phyloP scores from a whole-genome alignment of 2,329 filamentous ascomycete species.

The Colletotrichum echinochloae region DNA sequence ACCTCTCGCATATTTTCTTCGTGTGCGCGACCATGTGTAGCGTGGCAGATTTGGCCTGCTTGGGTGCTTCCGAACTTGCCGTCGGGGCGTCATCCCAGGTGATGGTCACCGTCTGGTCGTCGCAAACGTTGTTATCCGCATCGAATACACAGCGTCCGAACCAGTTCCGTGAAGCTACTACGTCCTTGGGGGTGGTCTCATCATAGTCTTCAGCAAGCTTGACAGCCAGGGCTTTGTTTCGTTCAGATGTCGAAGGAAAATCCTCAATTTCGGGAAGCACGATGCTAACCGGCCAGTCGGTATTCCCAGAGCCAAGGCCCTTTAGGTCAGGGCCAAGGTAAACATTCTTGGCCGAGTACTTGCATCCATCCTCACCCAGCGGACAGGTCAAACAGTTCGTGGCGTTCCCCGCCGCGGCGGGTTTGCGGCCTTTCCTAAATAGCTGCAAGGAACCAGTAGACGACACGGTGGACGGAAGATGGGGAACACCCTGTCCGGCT shows the following conservation, averaged over 20 bases:
- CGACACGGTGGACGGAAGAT: constrained; percentile 80
- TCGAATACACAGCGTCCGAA: constrained; percentile 98
- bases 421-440: constrained; percentile 83
- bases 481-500: constrained; percentile 62
- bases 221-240: constrained; percentile 55
- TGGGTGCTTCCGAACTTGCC: constrained; percentile 32
- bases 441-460: constrained; percentile 83
- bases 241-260: constrained; percentile 59
- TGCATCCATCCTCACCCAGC: constrained; percentile 76
- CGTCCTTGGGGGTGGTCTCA: constrained; percentile 57
- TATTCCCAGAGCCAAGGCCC: constrained; percentile 74
- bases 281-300: constrained; percentile 85
- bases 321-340: constrained; percentile 76
- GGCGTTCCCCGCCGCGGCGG: constrained; percentile 75
- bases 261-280: constrained; percentile 95
- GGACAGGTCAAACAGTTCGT: constrained; percentile 91
- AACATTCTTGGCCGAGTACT: constrained; percentile 86
- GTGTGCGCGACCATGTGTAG: constrained; percentile 97
- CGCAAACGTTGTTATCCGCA: constrained; percentile 90
- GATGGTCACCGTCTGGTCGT: constrained; percentile 91
- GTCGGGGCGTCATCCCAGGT: constrained; percentile 80
- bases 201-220: constrained; percentile 67
- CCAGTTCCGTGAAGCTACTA: constrained; percentile 72
- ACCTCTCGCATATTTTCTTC: constrained; percentile 85
- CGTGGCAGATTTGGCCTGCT: constrained; percentile 76